Base-by-base conservation (phyloP, 1,284 basidiomycete genomes). In the Coniophora puteana region DNA sequence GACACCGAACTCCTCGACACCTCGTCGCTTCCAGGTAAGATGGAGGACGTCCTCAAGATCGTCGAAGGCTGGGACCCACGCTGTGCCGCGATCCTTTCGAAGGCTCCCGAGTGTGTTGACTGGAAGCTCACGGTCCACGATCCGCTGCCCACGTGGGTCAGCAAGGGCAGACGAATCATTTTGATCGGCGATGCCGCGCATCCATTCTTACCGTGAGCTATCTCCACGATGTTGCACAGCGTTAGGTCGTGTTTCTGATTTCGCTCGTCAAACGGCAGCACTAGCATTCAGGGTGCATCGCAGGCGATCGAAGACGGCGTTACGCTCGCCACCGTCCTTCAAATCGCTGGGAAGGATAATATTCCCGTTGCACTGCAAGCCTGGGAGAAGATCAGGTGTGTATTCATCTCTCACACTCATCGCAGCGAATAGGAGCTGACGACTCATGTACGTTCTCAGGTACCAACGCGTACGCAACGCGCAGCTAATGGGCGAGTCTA, bases 101-200 rank as follows among this genome's bases (percentile, higher is more conserved):
- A 55, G 34, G 54, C 53, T 4, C 51, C 51, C 3, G 47, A 49
- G 2, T 57, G 57, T n/a, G 44, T 61, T 14, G 56, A 58, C 35
- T 63, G 59, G 61, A 62, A 57, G 43, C 38, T 62, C 14, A 49
- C 57, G 17, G 46, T 57, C 35, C 55, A 57, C 13, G 58, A 63
- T 23, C 59, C 57, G 12, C 48, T 59, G 6, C 53, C 52, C 24
- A 59, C 48, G n/a, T 61, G 59, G 55, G 41, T 65, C 37, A 61
- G 52, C 39, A 49, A 43, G 29, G 37, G 40, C 12, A 61, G 52
- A 5, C 40, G 50, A 17, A 46, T 60, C 5, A 43, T 51, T 7
- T 48, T 66, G 25, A 55, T 62, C 26, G 59, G 62, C 10, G 54
- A 61, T 34, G 53, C 55, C n/a, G 58, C 61, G 36, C 58, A 57